Percentiles rank a stretch among this genome's conserved stretches.
Conservation (phyloP, 2,329 filamentous ascomycete genomes). For the Aureobasidium sp. region DNA sequence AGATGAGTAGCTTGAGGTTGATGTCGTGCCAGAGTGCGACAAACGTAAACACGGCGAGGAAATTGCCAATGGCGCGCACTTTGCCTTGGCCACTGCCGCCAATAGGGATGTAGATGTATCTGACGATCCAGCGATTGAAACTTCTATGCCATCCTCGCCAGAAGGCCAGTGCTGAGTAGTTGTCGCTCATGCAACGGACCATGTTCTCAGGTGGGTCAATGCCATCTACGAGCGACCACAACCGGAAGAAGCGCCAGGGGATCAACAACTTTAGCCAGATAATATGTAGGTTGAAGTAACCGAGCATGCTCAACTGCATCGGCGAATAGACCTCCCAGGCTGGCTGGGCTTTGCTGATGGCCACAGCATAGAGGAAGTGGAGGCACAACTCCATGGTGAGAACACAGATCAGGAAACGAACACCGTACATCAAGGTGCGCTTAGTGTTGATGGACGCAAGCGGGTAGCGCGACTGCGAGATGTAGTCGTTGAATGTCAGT, state of each 20-base stretch:
- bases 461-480: constrained; percentile 73
- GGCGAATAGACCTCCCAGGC: constrained; percentile 79
- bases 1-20: constrained; percentile 79
- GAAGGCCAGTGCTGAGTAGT: constrained; percentile 83
- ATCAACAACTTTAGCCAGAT: constrained; percentile 97
- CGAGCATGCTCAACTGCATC: constrained; percentile 80
- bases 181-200: constrained; percentile 92
- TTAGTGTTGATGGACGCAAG: constrained; percentile 55
- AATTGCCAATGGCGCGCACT: constrained; percentile 61
- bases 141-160: constrained; percentile 96
- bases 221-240: constrained; percentile 88
- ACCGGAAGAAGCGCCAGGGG: constrained; percentile 95
- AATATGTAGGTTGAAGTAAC: constrained; percentile 91
- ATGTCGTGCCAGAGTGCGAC: constrained; percentile 98
- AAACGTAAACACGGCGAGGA: constrained; percentile 85
- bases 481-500: constrained; percentile 95
- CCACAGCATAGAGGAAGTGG: constrained; percentile 89
- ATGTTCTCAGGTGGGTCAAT: constrained; percentile 97
- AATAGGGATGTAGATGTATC: constrained; percentile 89
- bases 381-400: constrained; percentile 86
- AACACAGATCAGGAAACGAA: constrained; percentile 74
- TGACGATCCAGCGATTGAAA: constrained; percentile 89
- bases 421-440: constrained; percentile 71
- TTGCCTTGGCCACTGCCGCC: constrained; percentile 64
- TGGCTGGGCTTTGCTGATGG: constrained; percentile 75